Evolutionary conservation across 2,329 filamentous ascomycete genomes (phyloP).

Genomic region (Microsporum audouinii): DNA sequence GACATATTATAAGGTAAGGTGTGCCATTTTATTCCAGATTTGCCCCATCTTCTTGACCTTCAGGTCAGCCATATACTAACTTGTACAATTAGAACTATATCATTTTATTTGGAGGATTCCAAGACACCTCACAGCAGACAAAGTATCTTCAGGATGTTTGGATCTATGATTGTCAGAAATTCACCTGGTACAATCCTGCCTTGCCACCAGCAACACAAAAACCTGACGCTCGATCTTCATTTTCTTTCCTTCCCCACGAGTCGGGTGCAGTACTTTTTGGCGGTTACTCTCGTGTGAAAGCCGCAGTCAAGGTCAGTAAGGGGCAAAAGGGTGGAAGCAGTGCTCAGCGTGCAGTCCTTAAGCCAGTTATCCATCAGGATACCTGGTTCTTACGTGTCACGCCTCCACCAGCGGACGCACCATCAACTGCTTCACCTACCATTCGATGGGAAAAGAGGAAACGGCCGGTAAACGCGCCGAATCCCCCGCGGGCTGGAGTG

Average conservation of each 20-base stretch:
- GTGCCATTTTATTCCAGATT: not conserved
- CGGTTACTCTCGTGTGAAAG: slow-evolving; percentile 85
- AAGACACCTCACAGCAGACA: slow-evolving; percentile 89
- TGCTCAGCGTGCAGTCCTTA: slow-evolving; percentile 56
- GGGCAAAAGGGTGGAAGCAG: slow-evolving; percentile 53
- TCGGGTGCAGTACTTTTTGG: slow-evolving; percentile 81
- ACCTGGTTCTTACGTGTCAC: slow-evolving; percentile 83
- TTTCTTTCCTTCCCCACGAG: slow-evolving; percentile 84
- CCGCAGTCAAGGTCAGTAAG: slow-evolving; percentile 47
- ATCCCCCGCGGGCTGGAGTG: slow-evolving; percentile 69
- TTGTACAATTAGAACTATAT: slow-evolving; percentile 59
- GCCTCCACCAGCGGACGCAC: slow-evolving; percentile 56
- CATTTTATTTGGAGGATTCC: slow-evolving; percentile 89
- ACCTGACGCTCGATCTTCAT: slow-evolving; percentile 82
- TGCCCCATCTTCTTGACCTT: not conserved
- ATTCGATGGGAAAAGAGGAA: slow-evolving; percentile 90
- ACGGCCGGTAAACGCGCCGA: slow-evolving; percentile 78
- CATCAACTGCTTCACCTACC: slow-evolving; percentile 53
- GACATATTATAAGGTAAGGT: slow-evolving; percentile 69
- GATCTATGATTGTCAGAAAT: slow-evolving; percentile 87
- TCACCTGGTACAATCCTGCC: slow-evolving; percentile 67
- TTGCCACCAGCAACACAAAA: slow-evolving; percentile 70
- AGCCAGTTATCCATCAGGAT: slow-evolving; percentile 86
- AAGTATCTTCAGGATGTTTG: slow-evolving; percentile 89
- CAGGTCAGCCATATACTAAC: slow-evolving; percentile 1